These are phyloP conservation scores for Dactylellina sp. DNA, from an alignment of 2,329 filamentous ascomycete genomes.

Conservation along the genomic window DNA sequence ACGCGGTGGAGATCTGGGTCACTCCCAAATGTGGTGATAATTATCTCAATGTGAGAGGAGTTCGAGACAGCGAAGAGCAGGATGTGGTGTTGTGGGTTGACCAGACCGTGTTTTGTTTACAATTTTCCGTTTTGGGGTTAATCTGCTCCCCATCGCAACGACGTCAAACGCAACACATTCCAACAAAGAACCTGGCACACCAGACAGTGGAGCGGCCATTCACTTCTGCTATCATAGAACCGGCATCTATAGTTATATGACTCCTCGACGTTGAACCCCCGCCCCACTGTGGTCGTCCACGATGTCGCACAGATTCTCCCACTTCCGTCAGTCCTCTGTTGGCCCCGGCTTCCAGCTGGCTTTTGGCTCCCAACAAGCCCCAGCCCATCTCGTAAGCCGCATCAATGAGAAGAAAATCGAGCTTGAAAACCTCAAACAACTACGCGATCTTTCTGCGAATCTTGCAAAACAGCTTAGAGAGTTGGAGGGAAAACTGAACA, in stretches of 20 bases:
- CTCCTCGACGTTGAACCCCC: too few relatives aligned
- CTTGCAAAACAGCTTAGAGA: conserved; percentile 85
- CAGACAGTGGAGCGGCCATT: background rate
- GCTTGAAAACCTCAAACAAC: conserved; percentile 79
- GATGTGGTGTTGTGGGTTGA: conserved; percentile 12
- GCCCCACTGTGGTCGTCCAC: too few relatives aligned
- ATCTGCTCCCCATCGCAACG: conserved; percentile 15
- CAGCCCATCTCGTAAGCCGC: conserved; percentile 69
- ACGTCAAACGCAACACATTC: conserved; percentile 42
- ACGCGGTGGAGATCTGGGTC: too few relatives aligned
- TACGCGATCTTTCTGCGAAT: conserved; percentile 81
- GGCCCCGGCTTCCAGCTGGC: conserved; percentile 63
- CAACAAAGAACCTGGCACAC: background rate
- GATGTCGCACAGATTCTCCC: conserved; percentile 72
- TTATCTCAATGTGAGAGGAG: too few relatives aligned
- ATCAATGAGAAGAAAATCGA: conserved; percentile 89
- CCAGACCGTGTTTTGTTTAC: conserved; percentile 36
- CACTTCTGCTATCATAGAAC: background rate
- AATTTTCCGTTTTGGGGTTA: conserved; percentile 9
- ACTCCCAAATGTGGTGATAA: too few relatives aligned
- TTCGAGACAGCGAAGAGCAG: background rate
- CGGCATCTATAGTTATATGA: conserved; percentile 3
- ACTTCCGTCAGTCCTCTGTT: conserved; percentile 74
- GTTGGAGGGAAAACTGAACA: conserved; percentile 80
- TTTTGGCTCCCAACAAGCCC: conserved; percentile 60